Evolutionary conservation across 2,329 filamentous ascomycete genomes (phyloP).

Genomic region (Talaromyces islandicus): DNA sequence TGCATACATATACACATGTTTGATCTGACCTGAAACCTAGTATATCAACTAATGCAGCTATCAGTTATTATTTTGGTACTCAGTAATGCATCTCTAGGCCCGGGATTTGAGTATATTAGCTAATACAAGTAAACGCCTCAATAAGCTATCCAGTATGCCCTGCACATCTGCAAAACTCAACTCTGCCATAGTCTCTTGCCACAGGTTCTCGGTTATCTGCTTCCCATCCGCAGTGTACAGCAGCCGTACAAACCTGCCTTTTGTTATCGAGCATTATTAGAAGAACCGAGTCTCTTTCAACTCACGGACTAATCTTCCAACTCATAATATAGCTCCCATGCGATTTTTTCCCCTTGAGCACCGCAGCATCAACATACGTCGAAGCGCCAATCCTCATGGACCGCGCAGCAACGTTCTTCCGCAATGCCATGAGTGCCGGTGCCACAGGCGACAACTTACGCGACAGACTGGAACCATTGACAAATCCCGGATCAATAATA

Average conservation of each 20-base stretch:
- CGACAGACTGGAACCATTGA: conserved; percentile 36
- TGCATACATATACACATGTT: no score
- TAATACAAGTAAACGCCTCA: neutral
- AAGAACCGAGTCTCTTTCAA: neutral
- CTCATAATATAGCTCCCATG: neutral
- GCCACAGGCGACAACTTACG: neutral
- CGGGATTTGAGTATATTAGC: no score
- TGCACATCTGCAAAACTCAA: neutral
- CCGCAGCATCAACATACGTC: neutral
- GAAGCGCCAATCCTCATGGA: neutral
- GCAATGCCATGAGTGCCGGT: neutral
- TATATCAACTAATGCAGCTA: neutral
- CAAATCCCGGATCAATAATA: conserved; percentile 41
- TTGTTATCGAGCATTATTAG: neutral
- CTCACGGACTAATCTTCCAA: neutral
- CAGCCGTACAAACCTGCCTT: neutral
- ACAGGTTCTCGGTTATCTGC: neutral
- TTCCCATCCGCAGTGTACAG: neutral
- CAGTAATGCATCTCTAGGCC: no score
- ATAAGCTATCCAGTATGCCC: neutral
- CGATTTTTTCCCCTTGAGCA: neutral
- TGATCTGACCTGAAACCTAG: neutral
- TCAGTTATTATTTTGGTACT: neutral
- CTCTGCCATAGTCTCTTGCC: neutral
- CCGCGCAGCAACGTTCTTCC: neutral